Evolutionary conservation across 2,329 filamentous ascomycete species (phyloP), one percentile per base, ranked within the genome.

Genomic region (Orbilia oligospora): DNA sequence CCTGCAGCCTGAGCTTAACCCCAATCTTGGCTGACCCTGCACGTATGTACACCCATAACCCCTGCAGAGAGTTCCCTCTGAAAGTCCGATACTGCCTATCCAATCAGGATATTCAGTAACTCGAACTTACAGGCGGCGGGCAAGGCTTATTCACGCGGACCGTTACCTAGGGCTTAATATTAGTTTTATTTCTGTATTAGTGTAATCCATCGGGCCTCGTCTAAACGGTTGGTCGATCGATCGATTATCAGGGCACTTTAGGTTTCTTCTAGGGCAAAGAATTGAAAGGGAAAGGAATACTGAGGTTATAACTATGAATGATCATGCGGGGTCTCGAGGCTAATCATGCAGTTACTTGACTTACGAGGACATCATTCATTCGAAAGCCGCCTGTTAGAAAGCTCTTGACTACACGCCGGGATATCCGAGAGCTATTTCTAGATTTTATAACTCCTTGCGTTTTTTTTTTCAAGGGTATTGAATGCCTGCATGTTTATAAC

Each of bases 1-100:
- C 49, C 10, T 53, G 49, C 46, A 48, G 49, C 49, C 10, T 53
- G 49, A 53, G 49, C 49, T 53, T 53, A 30, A 22, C 46, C 18
- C 8, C 22, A 10, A 22, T 48, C 46, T 48, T 48, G 46, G 46
- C 46, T 48, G 18, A 22, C 46, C 18, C 46, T 22, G 46, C n/a
- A 48, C 8, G 8, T 22, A 18, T 22, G 8, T 22, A 18, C 46
- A 48, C 9, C 6, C 8, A 36, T 36, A 36, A 8, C 9, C 33
- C 33, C 33, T 36, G 9, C 33, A 8, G 3, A 36, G 33, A 36
- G 33, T 36, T 36, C 5, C 6, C 10, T 36, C 6, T 12, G 33
- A 36, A 36, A 36, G 33, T 36, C 9, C 46, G 46, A n/a, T 5
- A 14, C 2, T 44, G 12, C 22, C 12, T 49, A 30, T 14, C 49